These are phyloP conservation scores for Hawksworthiomyces lignivorus DNA, from an alignment of 2,329 filamentous ascomycete genomes.

Conservation along the genomic window DNA sequence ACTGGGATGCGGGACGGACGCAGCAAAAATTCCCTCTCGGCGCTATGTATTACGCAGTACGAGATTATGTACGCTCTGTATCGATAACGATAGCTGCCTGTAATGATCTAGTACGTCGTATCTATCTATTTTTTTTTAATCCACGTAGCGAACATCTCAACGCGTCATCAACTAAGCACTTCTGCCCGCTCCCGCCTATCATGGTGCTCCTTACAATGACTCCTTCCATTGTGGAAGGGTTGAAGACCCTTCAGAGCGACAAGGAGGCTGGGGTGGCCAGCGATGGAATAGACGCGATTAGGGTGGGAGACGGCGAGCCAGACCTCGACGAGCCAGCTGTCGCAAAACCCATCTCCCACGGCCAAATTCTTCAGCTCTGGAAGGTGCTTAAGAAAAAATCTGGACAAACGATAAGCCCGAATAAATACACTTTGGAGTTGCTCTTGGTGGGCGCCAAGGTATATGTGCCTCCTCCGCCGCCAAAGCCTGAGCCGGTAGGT, in stretches of 20 bases:
- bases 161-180: too few species aligned
- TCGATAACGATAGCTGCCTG: too few species aligned
- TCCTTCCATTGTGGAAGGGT: conserved; percentile 54
- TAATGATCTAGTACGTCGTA: too few species aligned
- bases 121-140: too few species aligned
- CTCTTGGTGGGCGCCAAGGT: conserved; percentile 65
- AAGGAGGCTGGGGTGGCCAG: too few species aligned
- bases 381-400: conserved; percentile 36
- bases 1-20: too few species aligned
- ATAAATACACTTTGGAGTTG: conserved; percentile 47
- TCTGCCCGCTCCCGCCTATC: neutral
- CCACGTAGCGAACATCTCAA: too few species aligned
- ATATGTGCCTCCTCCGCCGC: conserved; percentile 71
- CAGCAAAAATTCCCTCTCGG: too few species aligned
- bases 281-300: too few species aligned
- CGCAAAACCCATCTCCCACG: conserved; percentile 65
- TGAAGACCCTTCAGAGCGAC: conserved; percentile 29
- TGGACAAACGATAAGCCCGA: too few species aligned
- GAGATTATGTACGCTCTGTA: too few species aligned
- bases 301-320: conserved; percentile 35
- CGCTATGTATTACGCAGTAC: too few species aligned
- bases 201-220: conserved; percentile 82
- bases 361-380: conserved; percentile 58
- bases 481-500: conserved; percentile 69
- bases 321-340: conserved; percentile 40